These are phyloP conservation scores for Albatrellus ellisii DNA, from an alignment of 768 basidiomycete genomes.

Conservation along the genomic window DNA sequence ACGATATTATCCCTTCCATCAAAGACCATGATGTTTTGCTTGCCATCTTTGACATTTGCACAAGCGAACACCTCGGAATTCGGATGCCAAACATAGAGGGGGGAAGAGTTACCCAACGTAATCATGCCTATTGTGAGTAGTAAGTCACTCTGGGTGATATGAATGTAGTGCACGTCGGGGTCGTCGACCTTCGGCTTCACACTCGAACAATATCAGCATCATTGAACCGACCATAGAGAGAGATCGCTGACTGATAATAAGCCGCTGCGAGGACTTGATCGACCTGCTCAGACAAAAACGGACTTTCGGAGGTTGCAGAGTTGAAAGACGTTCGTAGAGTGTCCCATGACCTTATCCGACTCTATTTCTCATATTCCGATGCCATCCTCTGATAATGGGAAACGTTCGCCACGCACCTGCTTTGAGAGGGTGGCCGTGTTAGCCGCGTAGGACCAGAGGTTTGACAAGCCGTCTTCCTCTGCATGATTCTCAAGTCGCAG, in stretches of 20 bases:
- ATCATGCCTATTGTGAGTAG: conserved; percentile 40
- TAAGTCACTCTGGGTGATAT: conserved; percentile 34
- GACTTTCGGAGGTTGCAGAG: conserved; percentile 23
- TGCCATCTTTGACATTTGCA: conserved; percentile 22
- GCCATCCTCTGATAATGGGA: background rate
- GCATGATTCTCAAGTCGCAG: conserved; percentile 3
- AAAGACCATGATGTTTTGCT: conserved; percentile 28
- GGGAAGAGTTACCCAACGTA: conserved; percentile 56
- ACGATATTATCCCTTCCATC: conserved; percentile 45
- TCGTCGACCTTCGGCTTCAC: conserved; percentile 33
- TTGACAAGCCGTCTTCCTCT: too few relatives aligned
- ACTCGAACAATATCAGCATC: conserved; percentile 21
- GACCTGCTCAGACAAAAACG: conserved; percentile 63
- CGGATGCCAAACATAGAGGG: conserved; percentile 51
- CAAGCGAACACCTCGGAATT: conserved; percentile 43
- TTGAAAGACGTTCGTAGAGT: conserved; percentile 26
- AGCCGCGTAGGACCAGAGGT: too few relatives aligned
- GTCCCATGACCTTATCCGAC: conserved; percentile 52
- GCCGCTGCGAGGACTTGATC: conserved; percentile 36
- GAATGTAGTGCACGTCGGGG: conserved; percentile 24
- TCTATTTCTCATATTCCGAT: conserved; percentile 20
- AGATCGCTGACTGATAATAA: conserved; percentile 40
- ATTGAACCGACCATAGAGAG: background rate
- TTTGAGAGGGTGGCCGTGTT: too few relatives aligned
- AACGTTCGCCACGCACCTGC: too few relatives aligned